Base-by-base conservation (phyloP, 202 grass and related monocot species). In the Alloteropsis angusta region DNA sequence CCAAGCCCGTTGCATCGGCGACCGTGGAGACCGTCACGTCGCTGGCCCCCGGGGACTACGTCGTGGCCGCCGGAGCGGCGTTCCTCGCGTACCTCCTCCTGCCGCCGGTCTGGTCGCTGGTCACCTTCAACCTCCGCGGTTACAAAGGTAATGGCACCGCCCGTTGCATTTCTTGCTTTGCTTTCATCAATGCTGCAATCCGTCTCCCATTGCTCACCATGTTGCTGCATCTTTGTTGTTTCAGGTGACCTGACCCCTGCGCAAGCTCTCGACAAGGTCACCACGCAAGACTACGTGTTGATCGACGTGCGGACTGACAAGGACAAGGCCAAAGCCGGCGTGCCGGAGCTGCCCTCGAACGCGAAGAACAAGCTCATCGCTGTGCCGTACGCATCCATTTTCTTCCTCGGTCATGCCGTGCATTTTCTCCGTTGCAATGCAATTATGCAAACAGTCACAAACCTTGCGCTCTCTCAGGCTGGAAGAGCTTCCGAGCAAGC, bases 291-390 rank as follows among this genome's bases (percentile, higher is more conserved):
- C 56, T 90, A 94, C 87, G 11, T 93, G n/a, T 48, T 98, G 58
- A 85, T 98, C 60, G 95, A 98, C 23, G 83, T 95, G 68, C 84
- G 92, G 26, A 87, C 60, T 30, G 92, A 98, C 71, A 94, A 98
- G 79, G 92, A 98, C 44, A 98, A 95, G 85, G 77, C 60, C 82
- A 93, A 93, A 85, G 74, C 89, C 34, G 96, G 96, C 63, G 89
- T 95, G 73, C 96, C 96, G 19, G 82, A 89, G 74, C 84, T 98
- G 46, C 96, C 96, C 0, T 77, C 87, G 9, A 88, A 79, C 82
- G 86, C 84, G 0, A 93, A 95, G 86, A 95, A 93, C 81, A 90
- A 83, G 80, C 65, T 98, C 68, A 80, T 98, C 80, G 82, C 86
- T 34, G 57, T 98, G 68, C 86, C 92, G 89, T 95, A 90, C 12